These are phyloP conservation scores for Tetrapisispora nanseiensis DNA, from an alignment of 805 yeast genomes.

Conservation along the genomic window DNA sequence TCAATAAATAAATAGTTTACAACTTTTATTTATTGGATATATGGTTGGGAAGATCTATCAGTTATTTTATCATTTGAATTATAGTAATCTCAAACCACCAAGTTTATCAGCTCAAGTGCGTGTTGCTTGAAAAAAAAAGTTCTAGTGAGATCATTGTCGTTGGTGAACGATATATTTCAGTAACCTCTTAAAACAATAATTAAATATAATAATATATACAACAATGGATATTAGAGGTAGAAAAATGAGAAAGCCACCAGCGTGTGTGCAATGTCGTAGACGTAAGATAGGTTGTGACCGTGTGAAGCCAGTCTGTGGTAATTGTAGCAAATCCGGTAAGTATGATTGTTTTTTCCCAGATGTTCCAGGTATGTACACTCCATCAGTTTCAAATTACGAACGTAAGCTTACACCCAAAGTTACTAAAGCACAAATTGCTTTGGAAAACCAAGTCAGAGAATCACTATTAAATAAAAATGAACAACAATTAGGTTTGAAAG, in stretches of 20 bases:
- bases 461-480: not conserved
- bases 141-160: no score
- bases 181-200: not conserved
- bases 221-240: slow-evolving; percentile 6
- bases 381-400: not conserved
- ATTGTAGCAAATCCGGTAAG: slow-evolving; percentile 24
- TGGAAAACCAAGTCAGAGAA: slow-evolving; percentile 1
- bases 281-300: slow-evolving; percentile 45
- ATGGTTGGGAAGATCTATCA: no score
- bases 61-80: no score
- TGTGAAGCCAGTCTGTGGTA: slow-evolving; percentile 36
- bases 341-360: slow-evolving; percentile 19
- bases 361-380: slow-evolving; percentile 8
- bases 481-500: slow-evolving; percentile 4
- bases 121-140: no score
- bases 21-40: no score
- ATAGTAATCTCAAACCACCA: no score
- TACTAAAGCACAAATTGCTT: not conserved
- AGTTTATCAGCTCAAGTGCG: no score
- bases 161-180: no score
- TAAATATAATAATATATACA: not conserved
- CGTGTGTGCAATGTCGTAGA: slow-evolving; percentile 33
- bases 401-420: not conserved
- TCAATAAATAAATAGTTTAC: no score
- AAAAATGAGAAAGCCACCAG: slow-evolving; percentile 8